A percentile compares a stretch with the other conserved stretches of the same genome.
phyloP scores from a whole-genome alignment of 768 basidiomycete species.

The Filobasidium wieringae region DNA sequence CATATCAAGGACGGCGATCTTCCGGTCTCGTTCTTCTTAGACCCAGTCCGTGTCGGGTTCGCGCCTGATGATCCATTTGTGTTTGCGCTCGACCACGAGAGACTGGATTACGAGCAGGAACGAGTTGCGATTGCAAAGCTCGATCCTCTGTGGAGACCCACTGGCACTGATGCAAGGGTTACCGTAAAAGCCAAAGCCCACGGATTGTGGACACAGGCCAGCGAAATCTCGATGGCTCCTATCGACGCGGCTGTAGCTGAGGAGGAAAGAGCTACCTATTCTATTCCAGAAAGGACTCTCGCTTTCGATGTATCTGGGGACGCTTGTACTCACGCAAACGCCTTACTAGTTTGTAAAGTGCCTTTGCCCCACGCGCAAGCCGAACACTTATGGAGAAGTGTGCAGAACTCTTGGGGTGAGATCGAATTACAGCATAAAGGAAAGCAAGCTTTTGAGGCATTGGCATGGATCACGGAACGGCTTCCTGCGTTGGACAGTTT shows the following conservation, averaged over 20 bases:
- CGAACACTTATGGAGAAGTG: slow-evolving; percentile 62
- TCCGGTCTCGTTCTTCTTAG: slow-evolving; percentile 59
- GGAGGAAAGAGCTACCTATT: slow-evolving; percentile 47
- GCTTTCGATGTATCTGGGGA: slow-evolving; percentile 48
- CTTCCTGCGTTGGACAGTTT: slow-evolving; percentile 60
- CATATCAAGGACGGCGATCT: slow-evolving; percentile 55
- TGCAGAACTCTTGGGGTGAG: slow-evolving; percentile 54
- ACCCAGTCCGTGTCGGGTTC: slow-evolving; percentile 68
- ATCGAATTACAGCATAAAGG: slow-evolving; percentile 81
- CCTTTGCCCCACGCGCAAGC: slow-evolving; percentile 55
- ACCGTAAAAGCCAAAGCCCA: slow-evolving; percentile 52
- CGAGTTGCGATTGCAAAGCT: slow-evolving; percentile 66
- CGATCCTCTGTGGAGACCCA: slow-evolving; percentile 65
- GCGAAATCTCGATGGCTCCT: slow-evolving; percentile 37
- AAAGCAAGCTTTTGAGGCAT: slow-evolving; percentile 54
- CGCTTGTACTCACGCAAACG: slow-evolving; percentile 62
- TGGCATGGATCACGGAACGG: slow-evolving; percentile 81
- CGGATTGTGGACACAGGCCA: slow-evolving; percentile 51
- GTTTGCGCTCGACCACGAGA: slow-evolving; percentile 64
- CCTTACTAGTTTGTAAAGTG: slow-evolving; percentile 64
- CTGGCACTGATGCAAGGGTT: slow-evolving; percentile 39
- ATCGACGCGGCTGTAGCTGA: slow-evolving; percentile 20
- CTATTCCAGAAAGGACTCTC: slow-evolving; percentile 50
- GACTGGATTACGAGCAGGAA: slow-evolving; percentile 69
- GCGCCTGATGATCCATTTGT: slow-evolving; percentile 68